A percentile compares a stretch with the other conserved stretches of the same genome.
Conservation (phyloP, 495 filamentous ascomycete species). For the Delitschia confertaspora region DNA sequence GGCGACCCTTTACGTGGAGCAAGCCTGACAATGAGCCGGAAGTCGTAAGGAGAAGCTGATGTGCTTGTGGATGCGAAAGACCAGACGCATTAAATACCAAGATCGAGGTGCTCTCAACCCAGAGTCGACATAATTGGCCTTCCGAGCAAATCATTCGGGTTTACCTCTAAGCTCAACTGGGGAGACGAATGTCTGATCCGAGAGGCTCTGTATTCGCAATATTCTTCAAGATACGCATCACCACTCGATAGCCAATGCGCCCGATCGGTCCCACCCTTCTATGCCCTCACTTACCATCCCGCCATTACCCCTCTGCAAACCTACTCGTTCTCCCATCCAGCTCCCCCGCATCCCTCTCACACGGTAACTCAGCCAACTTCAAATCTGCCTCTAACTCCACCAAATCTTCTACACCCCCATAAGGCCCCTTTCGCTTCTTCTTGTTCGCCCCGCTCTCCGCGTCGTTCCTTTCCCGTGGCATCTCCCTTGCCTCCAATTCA, state of each 20-base stretch:
- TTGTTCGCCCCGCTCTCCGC: neutral
- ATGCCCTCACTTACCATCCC: constrained; percentile 3
- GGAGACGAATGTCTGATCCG: no score
- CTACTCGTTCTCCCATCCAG: neutral
- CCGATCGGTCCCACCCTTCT: constrained; percentile 3
- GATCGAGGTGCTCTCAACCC: no score
- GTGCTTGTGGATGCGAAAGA: no score
- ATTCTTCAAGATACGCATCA: constrained; percentile 4
- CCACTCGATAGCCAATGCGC: neutral
- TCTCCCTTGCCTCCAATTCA: neutral
- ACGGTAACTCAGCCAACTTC: constrained; percentile 1
- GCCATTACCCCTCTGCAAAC: constrained; percentile 2
- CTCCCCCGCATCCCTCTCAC: neutral
- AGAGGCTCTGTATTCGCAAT: neutral
- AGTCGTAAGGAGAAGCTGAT: no score
- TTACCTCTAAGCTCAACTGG: no score
- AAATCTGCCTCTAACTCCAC: constrained; percentile 8
- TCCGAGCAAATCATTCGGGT: no score
- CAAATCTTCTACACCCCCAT: constrained; percentile 7
- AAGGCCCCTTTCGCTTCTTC: neutral
- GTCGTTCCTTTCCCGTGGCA: constrained; percentile 1
- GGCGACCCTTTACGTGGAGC: no score
- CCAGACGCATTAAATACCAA: no score
- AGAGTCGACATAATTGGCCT: no score
- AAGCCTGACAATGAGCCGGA: no score